phyloP scores from a whole-genome alignment of 139 green algal species.

The Microglena sp. region DNA sequence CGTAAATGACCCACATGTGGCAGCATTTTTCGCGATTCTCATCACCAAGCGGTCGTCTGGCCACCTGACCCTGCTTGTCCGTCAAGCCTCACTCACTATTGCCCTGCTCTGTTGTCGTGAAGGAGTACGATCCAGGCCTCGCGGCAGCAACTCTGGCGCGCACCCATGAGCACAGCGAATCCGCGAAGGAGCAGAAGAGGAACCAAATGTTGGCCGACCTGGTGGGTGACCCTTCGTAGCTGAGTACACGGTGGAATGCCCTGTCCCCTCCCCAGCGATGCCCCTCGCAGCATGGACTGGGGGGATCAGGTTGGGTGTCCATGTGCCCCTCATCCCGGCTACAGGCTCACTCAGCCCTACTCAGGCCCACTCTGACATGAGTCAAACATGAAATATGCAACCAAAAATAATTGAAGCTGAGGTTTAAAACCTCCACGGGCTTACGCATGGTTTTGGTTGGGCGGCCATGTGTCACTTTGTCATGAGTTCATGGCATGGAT shows the following conservation, averaged over 20 bases:
- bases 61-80: too few species aligned
- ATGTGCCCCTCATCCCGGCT: background rate
- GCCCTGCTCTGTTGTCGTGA: too few species aligned
- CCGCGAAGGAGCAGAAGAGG: background rate
- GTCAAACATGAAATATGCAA: too few species aligned
- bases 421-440: background rate
- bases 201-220: background rate
- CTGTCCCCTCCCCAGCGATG: background rate
- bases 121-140: conserved; percentile 1
- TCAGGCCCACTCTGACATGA: too few species aligned
- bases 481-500: background rate
- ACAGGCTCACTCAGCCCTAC: too few species aligned
- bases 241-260: background rate
- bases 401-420: too few species aligned
- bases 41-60: too few species aligned
- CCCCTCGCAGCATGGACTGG: background rate
- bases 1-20: too few species aligned
- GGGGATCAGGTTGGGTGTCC: background rate
- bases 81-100: background rate
- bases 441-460: background rate
- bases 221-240: too few species aligned
- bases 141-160: conserved; percentile 1
- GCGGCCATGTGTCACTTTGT: background rate
- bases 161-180: background rate
- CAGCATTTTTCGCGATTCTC: too few species aligned